Percentiles rank a stretch among this genome's conserved stretches.
These are phyloP conservation scores for Euphorbia pulcherrima DNA, from an alignment of 345 rosid species.

Conservation along the genomic window DNA sequence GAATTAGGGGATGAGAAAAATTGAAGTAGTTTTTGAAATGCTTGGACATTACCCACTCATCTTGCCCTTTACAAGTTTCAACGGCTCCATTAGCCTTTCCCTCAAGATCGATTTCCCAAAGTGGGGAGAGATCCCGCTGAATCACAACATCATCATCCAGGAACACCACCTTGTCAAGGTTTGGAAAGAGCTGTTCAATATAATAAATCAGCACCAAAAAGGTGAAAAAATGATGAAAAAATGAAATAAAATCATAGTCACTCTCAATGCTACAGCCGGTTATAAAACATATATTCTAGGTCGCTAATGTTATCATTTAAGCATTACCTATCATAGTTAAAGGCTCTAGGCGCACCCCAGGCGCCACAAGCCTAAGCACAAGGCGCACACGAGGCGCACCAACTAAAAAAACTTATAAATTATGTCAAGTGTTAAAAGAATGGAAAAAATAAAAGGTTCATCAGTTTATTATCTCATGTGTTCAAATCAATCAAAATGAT, in stretches of 20 bases:
- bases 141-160: slow-evolving; percentile 93
- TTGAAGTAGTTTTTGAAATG: slow-evolving; percentile 95
- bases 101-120: slow-evolving; percentile 81
- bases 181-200: slow-evolving; percentile 82
- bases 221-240: background rate
- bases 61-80: slow-evolving; percentile 97
- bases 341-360: too few relatives aligned
- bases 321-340: too few relatives aligned
- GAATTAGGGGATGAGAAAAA: slow-evolving; percentile 89
- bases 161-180: slow-evolving; percentile 91
- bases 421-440: too few relatives aligned
- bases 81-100: slow-evolving; percentile 99
- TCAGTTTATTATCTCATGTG: too few relatives aligned
- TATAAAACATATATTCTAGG: background rate
- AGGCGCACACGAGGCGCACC: too few relatives aligned
- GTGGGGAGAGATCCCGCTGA: slow-evolving; percentile 86
- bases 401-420: too few relatives aligned
- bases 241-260: background rate
- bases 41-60: slow-evolving; percentile 98
- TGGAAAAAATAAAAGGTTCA: too few relatives aligned
- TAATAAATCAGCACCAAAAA: slow-evolving; percentile 13
- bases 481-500: too few relatives aligned
- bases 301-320: background rate
- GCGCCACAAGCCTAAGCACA: too few relatives aligned
- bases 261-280: background rate